Conservation (phyloP, 768 basidiomycete genomes). For the Trametes meyenii region DNA sequence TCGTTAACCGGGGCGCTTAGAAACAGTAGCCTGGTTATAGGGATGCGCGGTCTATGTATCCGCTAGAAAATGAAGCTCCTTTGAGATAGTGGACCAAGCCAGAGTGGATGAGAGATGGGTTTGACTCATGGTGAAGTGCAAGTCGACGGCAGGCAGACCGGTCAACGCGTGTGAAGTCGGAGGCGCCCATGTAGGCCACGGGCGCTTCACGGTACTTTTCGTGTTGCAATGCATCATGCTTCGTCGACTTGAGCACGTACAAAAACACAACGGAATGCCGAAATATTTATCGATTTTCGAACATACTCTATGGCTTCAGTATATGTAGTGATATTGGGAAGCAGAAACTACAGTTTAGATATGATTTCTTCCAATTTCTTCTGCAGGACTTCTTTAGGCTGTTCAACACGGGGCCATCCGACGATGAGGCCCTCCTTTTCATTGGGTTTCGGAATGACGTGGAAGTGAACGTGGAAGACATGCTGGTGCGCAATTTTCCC, state of each 20-base stretch:
- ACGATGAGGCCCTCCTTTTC: slow-evolving; percentile 75
- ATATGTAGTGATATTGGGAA: no score
- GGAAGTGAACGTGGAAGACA: slow-evolving; percentile 91
- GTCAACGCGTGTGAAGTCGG: not conserved
- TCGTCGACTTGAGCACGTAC: no score
- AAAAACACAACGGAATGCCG: no score
- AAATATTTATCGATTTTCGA: no score
- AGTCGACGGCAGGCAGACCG: not conserved
- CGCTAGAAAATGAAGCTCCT: no score
- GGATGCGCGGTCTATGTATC: no score
- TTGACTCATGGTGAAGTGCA: slow-evolving; percentile 24
- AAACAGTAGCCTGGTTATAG: no score
- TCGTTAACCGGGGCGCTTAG: not conserved
- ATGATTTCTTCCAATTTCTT: slow-evolving; percentile 9
- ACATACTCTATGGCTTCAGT: no score
- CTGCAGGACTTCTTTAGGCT: slow-evolving; percentile 1
- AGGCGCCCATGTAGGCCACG: not conserved
- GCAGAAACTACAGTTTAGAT: not conserved
- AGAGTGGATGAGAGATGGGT: not conserved
- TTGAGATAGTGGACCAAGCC: no score
- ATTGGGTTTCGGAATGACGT: slow-evolving; percentile 87
- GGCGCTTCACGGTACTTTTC: not conserved
- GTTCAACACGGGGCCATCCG: slow-evolving; percentile 64
- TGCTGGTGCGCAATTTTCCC: slow-evolving; percentile 55
- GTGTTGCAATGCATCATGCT: no score